Evolutionary conservation across 2,329 filamentous ascomycete species (phyloP), one percentile per base, ranked within the genome.

Genomic region (Arthrobotrys entomopaga): DNA sequence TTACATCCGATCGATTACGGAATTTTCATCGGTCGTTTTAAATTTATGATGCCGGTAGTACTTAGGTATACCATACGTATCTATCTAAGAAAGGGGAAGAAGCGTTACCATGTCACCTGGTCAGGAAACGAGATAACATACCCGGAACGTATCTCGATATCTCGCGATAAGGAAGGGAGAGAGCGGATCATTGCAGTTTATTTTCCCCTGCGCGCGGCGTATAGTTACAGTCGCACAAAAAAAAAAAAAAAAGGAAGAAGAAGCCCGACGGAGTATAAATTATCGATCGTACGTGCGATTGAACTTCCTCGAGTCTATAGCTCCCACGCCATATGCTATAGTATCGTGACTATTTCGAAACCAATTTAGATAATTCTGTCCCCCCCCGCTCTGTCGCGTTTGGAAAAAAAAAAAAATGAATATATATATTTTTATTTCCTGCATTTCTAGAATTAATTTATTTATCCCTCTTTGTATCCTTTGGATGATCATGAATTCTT

Each of bases 111-210:
- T n/a, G n/a, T n/a, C n/a, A n/a, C n/a, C n/a, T n/a, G n/a, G n/a
- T n/a, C n/a, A 22, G 38, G 29, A 19, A 58, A 43, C 26, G 26
- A 34, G 7, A 46, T 2, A 46, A 1, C 42, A n/a, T n/a, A n/a
- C 54, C 24, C 42, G 19, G 50, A 52, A 40, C 56, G 7, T 19
- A 26, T 29, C 24, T 53, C 52, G 52, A 57, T 57, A 29, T 19
- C 64, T 34, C 29, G 26, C 53, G 53, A 57, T 57, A 43, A 2
- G 19, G 19, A 43, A 53, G 13, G 16, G 20, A 60, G 15, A 22
- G n/a, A 29, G 57, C 49, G 56, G 65, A 69, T 61, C 65, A 40
- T 26, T 50, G 65, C 65, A 69, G 52, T 46, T 20, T 24, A 5
- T 34, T 6, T 34, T 34, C 13, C 13, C 11, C 19, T n/a, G n/a